Conservation (phyloP, 1,284 basidiomycete genomes). For the Fomitopsis pinicola region DNA sequence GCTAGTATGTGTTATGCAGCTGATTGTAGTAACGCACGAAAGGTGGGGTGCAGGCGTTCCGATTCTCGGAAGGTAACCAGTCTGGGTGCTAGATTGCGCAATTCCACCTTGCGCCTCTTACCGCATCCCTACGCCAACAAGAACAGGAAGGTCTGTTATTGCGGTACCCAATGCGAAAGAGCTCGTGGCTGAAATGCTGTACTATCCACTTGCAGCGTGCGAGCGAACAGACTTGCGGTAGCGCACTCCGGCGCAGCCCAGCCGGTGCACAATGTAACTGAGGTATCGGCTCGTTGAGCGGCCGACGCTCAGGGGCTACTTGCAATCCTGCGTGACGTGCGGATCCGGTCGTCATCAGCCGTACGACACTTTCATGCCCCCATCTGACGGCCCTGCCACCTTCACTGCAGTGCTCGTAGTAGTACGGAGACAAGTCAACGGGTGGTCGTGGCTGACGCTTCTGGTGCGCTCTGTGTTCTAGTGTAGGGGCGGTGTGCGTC, state of each 20-base stretch:
- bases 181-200: background rate
- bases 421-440: background rate
- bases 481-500: background rate
- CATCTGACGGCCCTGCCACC: background rate
- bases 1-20: too few species aligned
- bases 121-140: background rate
- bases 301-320: background rate
- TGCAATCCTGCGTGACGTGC: background rate
- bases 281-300: background rate
- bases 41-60: background rate
- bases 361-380: background rate
- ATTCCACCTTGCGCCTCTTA: background rate
- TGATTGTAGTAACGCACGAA: too few species aligned
- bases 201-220: background rate
- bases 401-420: background rate
- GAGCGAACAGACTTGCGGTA: background rate
- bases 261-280: background rate
- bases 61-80: background rate
- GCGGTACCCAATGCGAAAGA: background rate
- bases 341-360: background rate
- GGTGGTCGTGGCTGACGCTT: background rate
- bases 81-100: background rate
- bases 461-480: background rate
- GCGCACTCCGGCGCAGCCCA: background rate
- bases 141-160: background rate